A percentile compares a stretch with the other conserved stretches of the same genome.
phyloP scores from a whole-genome alignment of 192 early-diverging fungal genomes.

The Rhizoclosmatium globosum region DNA sequence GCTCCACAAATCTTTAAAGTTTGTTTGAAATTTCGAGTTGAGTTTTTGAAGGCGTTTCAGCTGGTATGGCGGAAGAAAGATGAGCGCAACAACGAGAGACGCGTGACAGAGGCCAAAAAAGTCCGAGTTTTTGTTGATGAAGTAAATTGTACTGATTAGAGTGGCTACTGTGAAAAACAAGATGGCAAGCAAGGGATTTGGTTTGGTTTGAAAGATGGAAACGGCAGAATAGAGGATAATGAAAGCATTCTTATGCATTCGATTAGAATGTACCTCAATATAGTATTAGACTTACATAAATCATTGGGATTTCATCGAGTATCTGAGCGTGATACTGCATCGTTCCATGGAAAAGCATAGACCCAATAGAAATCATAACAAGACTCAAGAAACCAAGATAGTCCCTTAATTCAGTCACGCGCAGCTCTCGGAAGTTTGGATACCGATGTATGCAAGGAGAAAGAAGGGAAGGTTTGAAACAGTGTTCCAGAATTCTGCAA shows the following conservation, averaged over 20 bases:
- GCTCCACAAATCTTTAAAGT: conserved; percentile 36
- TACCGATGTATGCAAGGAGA: conserved; percentile 65
- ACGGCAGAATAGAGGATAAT: background rate
- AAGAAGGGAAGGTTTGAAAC: conserved; percentile 74
- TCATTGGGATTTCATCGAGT: conserved; percentile 80
- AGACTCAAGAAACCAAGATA: conserved; percentile 66
- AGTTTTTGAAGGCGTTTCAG: conserved; percentile 22
- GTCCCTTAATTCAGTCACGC: conserved; percentile 58
- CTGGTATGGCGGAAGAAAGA: conserved; percentile 37
- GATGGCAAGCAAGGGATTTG: conserved; percentile 22
- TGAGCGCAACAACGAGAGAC: conserved; percentile 24
- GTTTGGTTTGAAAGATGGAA: background rate
- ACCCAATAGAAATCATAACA: conserved; percentile 73
- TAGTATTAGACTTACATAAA: conserved; percentile 33
- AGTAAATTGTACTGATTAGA: conserved; percentile 56
- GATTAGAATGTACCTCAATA: background rate
- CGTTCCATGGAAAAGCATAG: conserved; percentile 81
- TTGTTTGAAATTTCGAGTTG: conserved; percentile 20
- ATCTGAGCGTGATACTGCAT: conserved; percentile 52
- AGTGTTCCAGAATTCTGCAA: conserved; percentile 87
- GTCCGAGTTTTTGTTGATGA: conserved; percentile 68
- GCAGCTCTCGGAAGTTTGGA: conserved; percentile 59
- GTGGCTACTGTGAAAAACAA: conserved; percentile 19
- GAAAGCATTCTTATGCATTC: background rate
- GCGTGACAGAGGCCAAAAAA: conserved; percentile 61